Base-by-base conservation (phyloP, 306 rosid genomes). In the Datisca glomerata region DNA sequence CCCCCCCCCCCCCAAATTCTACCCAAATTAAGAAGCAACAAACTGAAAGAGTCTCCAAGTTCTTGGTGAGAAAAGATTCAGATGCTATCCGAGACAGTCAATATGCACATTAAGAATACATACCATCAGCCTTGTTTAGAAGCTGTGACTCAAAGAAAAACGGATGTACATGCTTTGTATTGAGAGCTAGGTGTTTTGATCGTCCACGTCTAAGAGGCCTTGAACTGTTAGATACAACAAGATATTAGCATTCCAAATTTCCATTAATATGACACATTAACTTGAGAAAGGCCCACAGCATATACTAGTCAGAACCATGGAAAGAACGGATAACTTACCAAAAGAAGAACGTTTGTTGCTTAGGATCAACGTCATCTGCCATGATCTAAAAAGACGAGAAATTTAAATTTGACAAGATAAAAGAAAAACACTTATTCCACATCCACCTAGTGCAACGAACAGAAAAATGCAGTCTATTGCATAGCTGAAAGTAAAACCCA, bases 301-400 rank as follows among this genome's bases (percentile, higher is more conserved):
- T 32, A 7, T 29, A 9, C 23, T 50, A 20, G 38, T 21, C 10
- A 8, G 17, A 15, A 0, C 3, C 11, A 39, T 16, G 17, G 9
- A 1, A 17, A 38, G 56, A 35, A 9, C 8, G 7, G 22, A 41
- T 36, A 14, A 59, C 85, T 72, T 53, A 78, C 98, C 68, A 67
- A 33, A 59, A 65, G 44, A 39, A 18, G 57, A 84, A 78, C 36
- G 70, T 69, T 33, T 80, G 78, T 28, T 42, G 31, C 50, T 63
- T 84, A 9, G 93, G 96, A 69, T 80, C 84, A 41, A 74, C 43
- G 22, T 63, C 66, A 50, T 68, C 62, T 18, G 65, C 81, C 57
- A 68, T 22, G 47, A 68, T 47, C 93, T 84, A 74, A 46, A 56
- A 46, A 35, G 17, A 71, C 60, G 53, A 25, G 14, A 38, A 33